These are phyloP conservation scores for Lodderomyces theae DNA, from an alignment of 1,139 yeast genomes.

Conservation along the genomic window DNA sequence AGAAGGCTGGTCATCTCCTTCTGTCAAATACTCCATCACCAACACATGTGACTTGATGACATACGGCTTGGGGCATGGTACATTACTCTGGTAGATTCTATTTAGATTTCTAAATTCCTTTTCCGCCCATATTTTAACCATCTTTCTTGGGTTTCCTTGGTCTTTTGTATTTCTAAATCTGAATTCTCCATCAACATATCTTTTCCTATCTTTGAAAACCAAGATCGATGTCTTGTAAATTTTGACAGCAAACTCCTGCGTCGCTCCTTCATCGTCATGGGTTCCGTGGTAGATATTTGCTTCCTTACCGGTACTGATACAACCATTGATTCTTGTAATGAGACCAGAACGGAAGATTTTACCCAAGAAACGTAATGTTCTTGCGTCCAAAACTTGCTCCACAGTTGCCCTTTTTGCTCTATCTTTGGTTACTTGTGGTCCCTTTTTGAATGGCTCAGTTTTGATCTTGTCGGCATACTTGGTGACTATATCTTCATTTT, in stretches of 20 bases:
- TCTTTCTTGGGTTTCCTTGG: slow-evolving; percentile 91
- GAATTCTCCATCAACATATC: slow-evolving; percentile 95
- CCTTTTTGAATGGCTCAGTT: slow-evolving; percentile 58
- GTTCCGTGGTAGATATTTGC: slow-evolving; percentile 96
- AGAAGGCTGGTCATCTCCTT: slow-evolving; percentile 80
- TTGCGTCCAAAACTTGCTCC: slow-evolving; percentile 93
- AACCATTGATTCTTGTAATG: slow-evolving; percentile 84
- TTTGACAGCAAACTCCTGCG: slow-evolving; percentile 77
- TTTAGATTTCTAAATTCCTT: slow-evolving; percentile 92
- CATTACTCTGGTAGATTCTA: slow-evolving; percentile 65
- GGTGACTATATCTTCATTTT: slow-evolving; percentile 59
- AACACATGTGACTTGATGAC: slow-evolving; percentile 86
- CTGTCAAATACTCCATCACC: slow-evolving; percentile 87
- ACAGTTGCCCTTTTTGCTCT: slow-evolving; percentile 94
- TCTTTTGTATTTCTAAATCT: slow-evolving; percentile 81
- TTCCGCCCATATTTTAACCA: slow-evolving; percentile 99
- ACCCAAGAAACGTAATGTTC: slow-evolving; percentile 80
- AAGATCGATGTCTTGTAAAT: slow-evolving; percentile 94
- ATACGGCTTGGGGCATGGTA: slow-evolving; percentile 90
- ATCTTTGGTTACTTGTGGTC: slow-evolving; percentile 63
- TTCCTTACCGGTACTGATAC: slow-evolving; percentile 95
- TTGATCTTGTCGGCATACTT: slow-evolving; percentile 64
- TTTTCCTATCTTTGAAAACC: slow-evolving; percentile 92
- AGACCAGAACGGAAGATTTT: slow-evolving; percentile 81
- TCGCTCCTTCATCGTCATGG: slow-evolving; percentile 50